Conservation (phyloP, 768 basidiomycete genomes). For the Boletus pseudo-olivaceus region DNA sequence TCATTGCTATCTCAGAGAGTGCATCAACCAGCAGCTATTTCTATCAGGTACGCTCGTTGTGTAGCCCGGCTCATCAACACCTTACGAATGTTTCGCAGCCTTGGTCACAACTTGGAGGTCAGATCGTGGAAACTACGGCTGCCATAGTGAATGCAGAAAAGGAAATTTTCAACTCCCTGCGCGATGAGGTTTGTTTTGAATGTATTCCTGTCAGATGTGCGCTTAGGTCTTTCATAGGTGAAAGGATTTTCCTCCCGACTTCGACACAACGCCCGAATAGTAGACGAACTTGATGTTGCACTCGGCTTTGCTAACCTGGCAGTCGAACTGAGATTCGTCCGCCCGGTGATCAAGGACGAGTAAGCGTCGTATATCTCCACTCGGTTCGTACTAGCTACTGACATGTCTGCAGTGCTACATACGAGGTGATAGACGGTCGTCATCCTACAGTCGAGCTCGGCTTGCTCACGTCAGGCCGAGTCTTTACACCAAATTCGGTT, state of each 20-base stretch:
- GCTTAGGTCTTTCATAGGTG: conserved; percentile 45
- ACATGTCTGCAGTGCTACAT: conserved; percentile 41
- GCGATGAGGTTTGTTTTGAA: conserved; percentile 50
- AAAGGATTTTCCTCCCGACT: conserved; percentile 52
- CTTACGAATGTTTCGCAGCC: conserved; percentile 38
- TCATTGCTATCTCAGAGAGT: conserved; percentile 59
- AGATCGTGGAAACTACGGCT: conserved; percentile 54
- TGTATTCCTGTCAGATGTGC: neutral
- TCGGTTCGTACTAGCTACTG: neutral
- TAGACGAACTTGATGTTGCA: conserved; percentile 86
- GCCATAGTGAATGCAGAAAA: conserved; percentile 60
- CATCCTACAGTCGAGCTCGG: conserved; percentile 94
- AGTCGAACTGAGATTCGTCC: conserved; percentile 68
- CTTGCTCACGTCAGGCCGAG: conserved; percentile 65
- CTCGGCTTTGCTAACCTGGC: conserved; percentile 82
- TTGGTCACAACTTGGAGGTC: conserved; percentile 73
- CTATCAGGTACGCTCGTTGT: conserved; percentile 43
- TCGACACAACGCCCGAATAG: conserved; percentile 69
- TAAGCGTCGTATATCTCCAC: conserved; percentile 34
- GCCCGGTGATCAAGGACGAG: conserved; percentile 70
- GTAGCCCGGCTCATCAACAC: neutral
- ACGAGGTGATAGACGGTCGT: conserved; percentile 73
- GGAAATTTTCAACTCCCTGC: conserved; percentile 66
- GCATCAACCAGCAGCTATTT: conserved; percentile 68
- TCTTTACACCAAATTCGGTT: conserved; percentile 84